Evolutionary conservation across 129 eudicot genomes (phyloP), one percentile per base, ranked within the genome.

Genomic region (Flaveria ramosissima): DNA sequence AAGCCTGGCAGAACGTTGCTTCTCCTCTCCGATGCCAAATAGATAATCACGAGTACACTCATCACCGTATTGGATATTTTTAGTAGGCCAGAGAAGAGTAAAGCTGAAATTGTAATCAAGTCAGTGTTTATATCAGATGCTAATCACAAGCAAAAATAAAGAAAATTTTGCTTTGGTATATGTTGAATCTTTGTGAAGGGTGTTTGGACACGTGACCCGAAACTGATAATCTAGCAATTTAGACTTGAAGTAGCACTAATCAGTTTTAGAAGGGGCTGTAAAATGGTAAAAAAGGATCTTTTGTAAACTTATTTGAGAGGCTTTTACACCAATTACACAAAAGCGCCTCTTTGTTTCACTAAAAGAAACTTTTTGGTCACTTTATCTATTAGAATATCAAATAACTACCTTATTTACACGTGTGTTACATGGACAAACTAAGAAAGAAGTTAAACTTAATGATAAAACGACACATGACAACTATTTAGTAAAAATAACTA

Each of bases 1-100:
- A 19, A 95, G 88, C 70, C 99, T 84, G 67, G 99, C 92, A 76
- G 97, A 91, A 55, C 99, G 97, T 50, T 95, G 99, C 68, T 84
- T 87, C 71, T 86, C 88, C 92, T 95, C 99, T 71, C 99, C 97
- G 23, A 95, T 91, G 75, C 99, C 97, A 79, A 84, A 89, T 67
- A 95, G 73, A 78, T 72, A 95, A 87, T 95, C 99, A 47, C 96
- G 97, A 73, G 96, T 84, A 85, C 99, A 91, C 62, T 95, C 99
- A 65, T 95, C 97, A 52, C 99, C 97, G 67, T 68, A 80, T 48
- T 67, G 82, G 64, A 95, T 57, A 71, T 73, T 71, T 67, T 83
- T 83, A 56, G 82, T 92, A 42, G 97, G 99, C 99, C 99, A 95
- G 48, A 91, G 84, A 79, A 95, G 80, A 51, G 99, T 84, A 80